These are phyloP conservation scores for Escallonia rubra DNA, from an alignment of 129 eudicot species.

Conservation along the genomic window DNA sequence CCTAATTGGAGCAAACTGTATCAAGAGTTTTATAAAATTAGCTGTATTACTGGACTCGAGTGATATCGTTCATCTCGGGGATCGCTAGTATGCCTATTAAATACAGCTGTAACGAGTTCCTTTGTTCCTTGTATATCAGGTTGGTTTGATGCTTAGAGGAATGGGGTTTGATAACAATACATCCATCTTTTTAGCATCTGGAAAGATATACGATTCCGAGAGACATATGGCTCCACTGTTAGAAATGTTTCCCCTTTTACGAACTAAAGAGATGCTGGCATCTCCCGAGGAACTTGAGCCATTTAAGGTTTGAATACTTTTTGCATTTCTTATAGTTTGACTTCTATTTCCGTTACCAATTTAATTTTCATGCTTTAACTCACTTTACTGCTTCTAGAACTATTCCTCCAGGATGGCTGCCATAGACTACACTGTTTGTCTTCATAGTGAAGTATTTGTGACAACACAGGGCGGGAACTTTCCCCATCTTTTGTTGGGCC, in stretches of 20 bases:
- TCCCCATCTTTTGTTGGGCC: constrained; percentile 94
- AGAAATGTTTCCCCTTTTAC: constrained; percentile 95
- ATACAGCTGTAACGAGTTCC: not conserved
- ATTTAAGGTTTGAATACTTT: constrained; percentile 46
- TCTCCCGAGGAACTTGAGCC: constrained; percentile 78
- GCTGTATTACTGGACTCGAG: no score
- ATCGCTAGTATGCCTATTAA: not conserved
- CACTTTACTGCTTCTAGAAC: constrained; percentile 47
- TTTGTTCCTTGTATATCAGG: constrained; percentile 31
- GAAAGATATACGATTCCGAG: constrained; percentile 80
- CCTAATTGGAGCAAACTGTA: no score
- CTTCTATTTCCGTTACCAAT: not conserved
- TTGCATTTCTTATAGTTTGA: not conserved
- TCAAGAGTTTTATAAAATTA: no score
- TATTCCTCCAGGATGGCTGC: constrained; percentile 99
- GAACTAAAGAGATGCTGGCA: constrained; percentile 85
- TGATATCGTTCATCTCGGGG: no score
- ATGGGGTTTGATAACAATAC: constrained; percentile 94
- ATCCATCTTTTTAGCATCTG: constrained; percentile 83
- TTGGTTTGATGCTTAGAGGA: constrained; percentile 96
- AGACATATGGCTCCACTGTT: constrained; percentile 86
- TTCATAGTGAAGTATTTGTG: constrained; percentile 97
- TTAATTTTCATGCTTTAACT: constrained; percentile 12
- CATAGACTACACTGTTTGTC: constrained; percentile 96
- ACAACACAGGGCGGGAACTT: constrained; percentile 99